phyloP scores from a whole-genome alignment of 2,329 filamentous ascomycete genomes.

The Fusarium equiseti region DNA sequence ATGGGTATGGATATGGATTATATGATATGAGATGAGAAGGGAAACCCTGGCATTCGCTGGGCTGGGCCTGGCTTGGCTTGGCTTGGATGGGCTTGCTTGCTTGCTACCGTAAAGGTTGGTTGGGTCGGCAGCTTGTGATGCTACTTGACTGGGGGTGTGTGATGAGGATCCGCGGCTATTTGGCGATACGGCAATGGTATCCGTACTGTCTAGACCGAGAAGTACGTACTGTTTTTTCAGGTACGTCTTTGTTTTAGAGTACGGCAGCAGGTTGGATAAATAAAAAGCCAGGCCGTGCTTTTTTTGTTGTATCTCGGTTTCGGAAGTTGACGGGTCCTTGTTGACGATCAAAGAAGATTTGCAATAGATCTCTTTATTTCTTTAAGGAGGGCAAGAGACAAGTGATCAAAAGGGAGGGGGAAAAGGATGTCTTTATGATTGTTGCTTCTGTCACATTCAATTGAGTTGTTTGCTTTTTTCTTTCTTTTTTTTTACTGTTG shows the following conservation, averaged over 20 bases:
- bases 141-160: slow-evolving; percentile 13
- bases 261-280: background rate
- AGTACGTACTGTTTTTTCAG: background rate
- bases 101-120: background rate
- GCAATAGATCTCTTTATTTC: background rate
- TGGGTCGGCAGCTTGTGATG: slow-evolving; percentile 6
- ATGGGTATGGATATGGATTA: slow-evolving; percentile 22
- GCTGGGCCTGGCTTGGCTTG: slow-evolving; percentile 14
- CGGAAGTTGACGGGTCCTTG: slow-evolving; percentile 36
- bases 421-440: slow-evolving; percentile 20
- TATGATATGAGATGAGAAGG: slow-evolving; percentile 20
- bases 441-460: slow-evolving; percentile 2
- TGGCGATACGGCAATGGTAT: slow-evolving; percentile 25
- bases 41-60: slow-evolving; percentile 12
- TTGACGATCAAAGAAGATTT: slow-evolving; percentile 37
- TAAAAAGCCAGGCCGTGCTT: slow-evolving; percentile 7
- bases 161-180: slow-evolving; percentile 44
- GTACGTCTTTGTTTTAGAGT: slow-evolving; percentile 1
- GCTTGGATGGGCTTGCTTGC: slow-evolving; percentile 8
- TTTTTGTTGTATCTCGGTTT: slow-evolving; percentile 27
- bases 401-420: background rate
- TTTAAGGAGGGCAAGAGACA: background rate
- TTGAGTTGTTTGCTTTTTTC: slow-evolving; percentile 19
- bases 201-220: background rate
- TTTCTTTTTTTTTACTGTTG: background rate